Evolutionary conservation across 2,329 filamentous ascomycete genomes (phyloP).

Genomic region (Magnaporthiopsis incrustans): DNA sequence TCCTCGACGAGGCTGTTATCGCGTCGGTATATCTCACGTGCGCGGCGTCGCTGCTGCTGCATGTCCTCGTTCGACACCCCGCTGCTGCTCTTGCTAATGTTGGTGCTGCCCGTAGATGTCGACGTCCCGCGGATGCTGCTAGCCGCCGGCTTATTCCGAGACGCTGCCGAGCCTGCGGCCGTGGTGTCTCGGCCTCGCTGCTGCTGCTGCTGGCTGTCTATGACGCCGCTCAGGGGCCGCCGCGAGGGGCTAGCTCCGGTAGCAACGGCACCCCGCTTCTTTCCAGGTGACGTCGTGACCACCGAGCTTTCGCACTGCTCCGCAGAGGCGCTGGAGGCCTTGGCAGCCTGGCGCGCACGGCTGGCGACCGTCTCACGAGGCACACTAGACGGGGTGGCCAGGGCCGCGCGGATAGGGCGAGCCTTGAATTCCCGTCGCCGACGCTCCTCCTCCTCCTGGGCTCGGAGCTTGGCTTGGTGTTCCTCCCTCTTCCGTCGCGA

Average conservation of each 20-base stretch:
- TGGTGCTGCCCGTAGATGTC: slow-evolving; percentile 34
- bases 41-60: slow-evolving; percentile 42
- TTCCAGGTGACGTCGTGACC: slow-evolving; percentile 19
- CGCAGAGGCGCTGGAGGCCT: slow-evolving; percentile 7
- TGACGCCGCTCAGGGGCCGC: slow-evolving; percentile 1
- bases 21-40: slow-evolving; percentile 44
- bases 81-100: slow-evolving; percentile 34
- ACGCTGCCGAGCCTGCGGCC: slow-evolving; percentile 21
- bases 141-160: slow-evolving; percentile 11
- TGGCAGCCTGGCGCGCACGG: slow-evolving; percentile 42
- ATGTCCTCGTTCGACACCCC: slow-evolving; percentile 40
- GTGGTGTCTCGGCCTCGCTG: slow-evolving; percentile 20
- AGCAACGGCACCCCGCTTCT: slow-evolving; percentile 20
- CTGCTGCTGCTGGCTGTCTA: slow-evolving; percentile 13
- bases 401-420: slow-evolving; percentile 41
- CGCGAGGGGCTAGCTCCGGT: slow-evolving; percentile 1
- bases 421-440: slow-evolving; percentile 58
- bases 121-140: slow-evolving; percentile 32
- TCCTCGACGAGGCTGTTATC: slow-evolving; percentile 40
- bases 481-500: slow-evolving; percentile 47
- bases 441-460: slow-evolving; percentile 52
- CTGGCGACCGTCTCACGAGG: slow-evolving; percentile 53
- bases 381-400: slow-evolving; percentile 27
- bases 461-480: slow-evolving; percentile 44
- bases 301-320: slow-evolving; percentile 7